phyloP scores from a whole-genome alignment of 306 rosid genomes.

The Ziziphus jujuba region DNA sequence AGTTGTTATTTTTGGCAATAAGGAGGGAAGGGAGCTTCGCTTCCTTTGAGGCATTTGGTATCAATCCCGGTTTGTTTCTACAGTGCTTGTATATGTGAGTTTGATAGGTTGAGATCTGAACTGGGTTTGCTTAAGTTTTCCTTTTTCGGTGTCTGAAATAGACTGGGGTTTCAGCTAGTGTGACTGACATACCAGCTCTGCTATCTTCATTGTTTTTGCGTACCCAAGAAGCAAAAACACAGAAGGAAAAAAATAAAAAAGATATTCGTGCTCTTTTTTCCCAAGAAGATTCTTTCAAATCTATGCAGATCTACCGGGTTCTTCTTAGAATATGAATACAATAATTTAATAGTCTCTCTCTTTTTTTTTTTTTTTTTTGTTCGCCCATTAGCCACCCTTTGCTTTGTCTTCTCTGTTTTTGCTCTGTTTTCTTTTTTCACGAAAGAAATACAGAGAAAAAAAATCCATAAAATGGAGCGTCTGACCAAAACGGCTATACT shows the following conservation, averaged over 20 bases:
- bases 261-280: slow-evolving; percentile 24
- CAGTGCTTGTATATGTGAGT: slow-evolving; percentile 9
- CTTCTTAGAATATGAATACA: not conserved
- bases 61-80: slow-evolving; percentile 20
- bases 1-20: not conserved
- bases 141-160: not conserved
- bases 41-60: not conserved
- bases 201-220: slow-evolving; percentile 42
- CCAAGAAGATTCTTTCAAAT: slow-evolving; percentile 31
- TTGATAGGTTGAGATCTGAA: slow-evolving; percentile 35
- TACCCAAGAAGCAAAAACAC: slow-evolving; percentile 51
- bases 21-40: not conserved
- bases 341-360: not conserved
- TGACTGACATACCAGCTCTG: slow-evolving; percentile 46
- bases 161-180: slow-evolving; percentile 29
- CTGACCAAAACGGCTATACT: slow-evolving; percentile 38
- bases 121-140: slow-evolving; percentile 25
- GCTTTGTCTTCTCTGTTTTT: slow-evolving; percentile 8
- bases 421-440: slow-evolving; percentile 9
- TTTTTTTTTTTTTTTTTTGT: too few relatives aligned
- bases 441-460: not conserved
- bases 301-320: slow-evolving; percentile 13
- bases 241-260: not conserved
- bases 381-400: slow-evolving; percentile 8
- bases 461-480: slow-evolving; percentile 50